Base-by-base conservation (phyloP, 306 rosid species). In the Pyrus communis region DNA sequence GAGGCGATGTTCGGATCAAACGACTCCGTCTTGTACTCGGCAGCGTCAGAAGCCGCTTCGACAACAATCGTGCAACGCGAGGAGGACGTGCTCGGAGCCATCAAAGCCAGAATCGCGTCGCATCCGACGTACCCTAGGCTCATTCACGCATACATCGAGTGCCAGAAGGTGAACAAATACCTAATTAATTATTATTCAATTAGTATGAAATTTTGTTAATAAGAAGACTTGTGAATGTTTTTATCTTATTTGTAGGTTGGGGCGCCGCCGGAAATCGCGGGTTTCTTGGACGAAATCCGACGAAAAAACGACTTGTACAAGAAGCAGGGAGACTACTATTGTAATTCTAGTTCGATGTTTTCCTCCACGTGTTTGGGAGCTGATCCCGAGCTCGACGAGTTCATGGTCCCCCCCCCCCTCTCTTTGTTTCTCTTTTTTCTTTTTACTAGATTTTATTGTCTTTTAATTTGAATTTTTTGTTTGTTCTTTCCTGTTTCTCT, bases 341-440 rank as follows among this genome's bases (percentile, higher is more conserved):
- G 21, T 27, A 11, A 27, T 18, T 30, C 42, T 31, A 31, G 35
- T 64, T 64, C 69, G 22, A 11, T 17, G 28, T 22, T 9, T 2
- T 18, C 67, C 77, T 84, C 97, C 97, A 89, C 97, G 93, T 89
- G 96, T 85, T 77, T 82, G 59, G 97, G 99, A 89, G 91, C 84
- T 89, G 99, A 96, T 88, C 99, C 97, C 91, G 99, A 92, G 91
- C 97, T 95, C 66, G 99, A 92, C 66, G 93, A 92, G 81, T 95
- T 95, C 89, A 95, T 95, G 99, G 97, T 93, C 93, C 88, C 91
- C 91, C 85, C 76, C 66, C 28, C 9, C 42, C 19, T 18, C 40
- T 46, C 73, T 40, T 60, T 62, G 49, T 63, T 43, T 12, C 67
- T 75, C 23, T 27, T 7, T 28, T 4, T 55, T 71, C 12, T 75